phyloP scores from a whole-genome alignment of 2,329 filamentous ascomycete species.

The Aspergillus phoenicis region DNA sequence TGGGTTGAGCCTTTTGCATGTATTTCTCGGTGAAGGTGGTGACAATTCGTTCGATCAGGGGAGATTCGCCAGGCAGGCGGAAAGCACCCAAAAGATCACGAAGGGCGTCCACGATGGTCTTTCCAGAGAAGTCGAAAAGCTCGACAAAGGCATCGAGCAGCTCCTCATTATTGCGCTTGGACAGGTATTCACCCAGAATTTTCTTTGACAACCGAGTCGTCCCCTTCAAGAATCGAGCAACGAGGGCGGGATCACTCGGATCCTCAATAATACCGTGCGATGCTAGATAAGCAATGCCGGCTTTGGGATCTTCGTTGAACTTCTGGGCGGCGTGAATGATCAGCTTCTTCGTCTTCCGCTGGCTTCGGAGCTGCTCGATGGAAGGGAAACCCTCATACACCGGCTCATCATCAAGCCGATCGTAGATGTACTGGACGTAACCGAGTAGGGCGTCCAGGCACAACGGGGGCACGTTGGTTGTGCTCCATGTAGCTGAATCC shows the following conservation, averaged over 20 bases:
- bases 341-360: conserved; percentile 78
- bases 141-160: conserved; percentile 82
- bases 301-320: conserved; percentile 94
- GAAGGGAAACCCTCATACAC: conserved; percentile 67
- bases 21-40: conserved; percentile 86
- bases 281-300: conserved; percentile 80
- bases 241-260: conserved; percentile 70
- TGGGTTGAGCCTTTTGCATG: conserved; percentile 67
- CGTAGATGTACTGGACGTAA: conserved; percentile 88
- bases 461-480: conserved; percentile 92
- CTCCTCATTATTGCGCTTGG: conserved; percentile 85
- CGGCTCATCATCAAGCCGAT: conserved; percentile 75
- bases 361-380: conserved; percentile 64
- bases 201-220: conserved; percentile 89
- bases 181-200: conserved; percentile 86
- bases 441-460: conserved; percentile 89
- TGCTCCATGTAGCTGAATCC: conserved; percentile 98
- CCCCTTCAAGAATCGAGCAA: conserved; percentile 84
- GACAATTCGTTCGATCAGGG: conserved; percentile 89
- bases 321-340: conserved; percentile 86
- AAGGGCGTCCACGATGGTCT: conserved; percentile 87
- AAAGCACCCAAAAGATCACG: conserved; percentile 87
- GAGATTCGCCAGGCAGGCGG: conserved; percentile 88
- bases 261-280: conserved; percentile 83
- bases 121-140: conserved; percentile 83